A percentile compares a stretch with the other conserved stretches of the same genome.
These are phyloP conservation scores for Macrolepiota dolichaula DNA, from an alignment of 768 basidiomycete genomes.

Conservation along the genomic window DNA sequence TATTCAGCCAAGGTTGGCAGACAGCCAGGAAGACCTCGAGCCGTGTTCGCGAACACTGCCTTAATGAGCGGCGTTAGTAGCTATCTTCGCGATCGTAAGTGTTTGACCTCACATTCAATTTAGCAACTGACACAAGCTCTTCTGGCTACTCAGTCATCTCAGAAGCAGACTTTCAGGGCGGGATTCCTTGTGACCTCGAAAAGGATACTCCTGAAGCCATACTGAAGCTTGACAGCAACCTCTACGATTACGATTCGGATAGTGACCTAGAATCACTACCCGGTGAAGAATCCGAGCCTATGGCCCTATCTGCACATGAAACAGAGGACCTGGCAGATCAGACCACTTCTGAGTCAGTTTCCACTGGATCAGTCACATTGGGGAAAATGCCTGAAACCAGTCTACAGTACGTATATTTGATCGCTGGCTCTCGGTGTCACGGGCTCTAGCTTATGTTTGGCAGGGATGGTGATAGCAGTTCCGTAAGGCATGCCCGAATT, in stretches of 20 bases:
- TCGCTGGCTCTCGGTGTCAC: background rate
- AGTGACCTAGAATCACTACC: conserved; percentile 10
- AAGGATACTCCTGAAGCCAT: background rate
- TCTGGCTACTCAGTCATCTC: conserved; percentile 1
- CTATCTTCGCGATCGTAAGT: conserved; percentile 7
- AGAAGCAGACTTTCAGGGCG: background rate
- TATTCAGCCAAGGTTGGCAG: background rate
- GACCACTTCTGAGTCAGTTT: background rate
- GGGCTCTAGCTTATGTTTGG: background rate
- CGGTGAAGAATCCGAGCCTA: background rate
- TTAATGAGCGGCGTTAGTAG: background rate
- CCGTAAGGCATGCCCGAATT: background rate
- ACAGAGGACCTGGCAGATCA: background rate
- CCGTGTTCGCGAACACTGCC: conserved; percentile 6
- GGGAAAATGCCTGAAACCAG: background rate
- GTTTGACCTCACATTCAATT: background rate
- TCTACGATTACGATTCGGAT: conserved; percentile 8
- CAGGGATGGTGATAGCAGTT: background rate
- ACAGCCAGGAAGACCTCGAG: background rate
- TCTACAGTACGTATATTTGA: background rate
- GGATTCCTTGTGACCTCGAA: background rate
- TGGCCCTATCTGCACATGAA: background rate
- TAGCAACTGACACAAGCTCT: background rate
- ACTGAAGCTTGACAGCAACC: background rate
- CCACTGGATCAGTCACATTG: too few relatives aligned